These are phyloP conservation scores for Ophiostoma himal-ulmi DNA, from an alignment of 2,329 filamentous ascomycete genomes.

Conservation along the genomic window DNA sequence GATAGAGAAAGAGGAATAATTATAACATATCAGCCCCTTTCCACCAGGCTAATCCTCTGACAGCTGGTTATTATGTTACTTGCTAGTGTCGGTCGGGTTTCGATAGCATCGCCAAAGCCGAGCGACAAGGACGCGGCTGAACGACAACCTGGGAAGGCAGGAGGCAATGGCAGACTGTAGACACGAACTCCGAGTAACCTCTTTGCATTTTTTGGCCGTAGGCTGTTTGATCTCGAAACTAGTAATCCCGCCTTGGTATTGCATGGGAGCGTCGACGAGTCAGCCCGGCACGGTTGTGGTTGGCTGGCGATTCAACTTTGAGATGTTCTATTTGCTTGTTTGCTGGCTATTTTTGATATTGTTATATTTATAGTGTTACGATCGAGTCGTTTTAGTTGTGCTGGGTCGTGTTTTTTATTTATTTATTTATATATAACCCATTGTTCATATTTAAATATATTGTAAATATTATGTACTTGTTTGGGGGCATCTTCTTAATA, in stretches of 20 bases:
- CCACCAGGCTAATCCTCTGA: background rate
- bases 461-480: too few species aligned
- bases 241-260: background rate
- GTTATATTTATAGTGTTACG: too few species aligned
- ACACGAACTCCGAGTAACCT: background rate
- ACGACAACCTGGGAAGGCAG: background rate
- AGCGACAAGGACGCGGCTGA: background rate
- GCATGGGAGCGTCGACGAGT: background rate
- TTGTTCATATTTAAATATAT: too few species aligned
- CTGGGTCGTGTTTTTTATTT: too few species aligned
- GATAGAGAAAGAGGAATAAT: background rate
- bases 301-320: background rate
- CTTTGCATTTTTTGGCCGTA: background rate
- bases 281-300: background rate
- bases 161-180: background rate
- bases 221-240: background rate
- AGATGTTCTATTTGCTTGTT: background rate
- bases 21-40: slow-evolving; percentile 6
- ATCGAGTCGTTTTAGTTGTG: too few species aligned
- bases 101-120: background rate
- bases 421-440: too few species aligned
- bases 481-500: too few species aligned
- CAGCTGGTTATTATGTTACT: background rate
- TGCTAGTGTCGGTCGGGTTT: slow-evolving; percentile 1
- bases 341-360: background rate